Conservation (phyloP, 169 alveolate species). For the Perkinsus chesapeaki region DNA sequence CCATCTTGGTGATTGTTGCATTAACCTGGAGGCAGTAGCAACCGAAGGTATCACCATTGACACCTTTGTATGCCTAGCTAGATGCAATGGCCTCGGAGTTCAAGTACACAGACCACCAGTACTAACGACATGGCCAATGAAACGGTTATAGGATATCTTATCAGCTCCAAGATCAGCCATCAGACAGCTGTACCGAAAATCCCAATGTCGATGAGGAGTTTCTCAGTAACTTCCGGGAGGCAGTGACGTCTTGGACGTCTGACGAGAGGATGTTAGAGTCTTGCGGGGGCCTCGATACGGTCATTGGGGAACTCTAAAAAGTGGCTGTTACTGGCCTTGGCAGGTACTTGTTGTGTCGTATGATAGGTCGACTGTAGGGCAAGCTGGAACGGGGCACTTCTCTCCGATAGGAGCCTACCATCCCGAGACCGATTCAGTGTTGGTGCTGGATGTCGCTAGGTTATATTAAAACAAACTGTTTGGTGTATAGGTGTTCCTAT, state of each 20-base stretch:
- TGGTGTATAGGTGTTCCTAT: not conserved
- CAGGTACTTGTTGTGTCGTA: conserved; percentile 16
- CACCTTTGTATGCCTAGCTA: conserved; percentile 14
- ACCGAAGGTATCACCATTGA: conserved; percentile 13
- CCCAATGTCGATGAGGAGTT: not conserved
- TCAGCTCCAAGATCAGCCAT: not conserved
- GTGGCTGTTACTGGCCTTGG: not conserved
- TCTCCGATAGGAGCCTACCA: conserved; percentile 47
- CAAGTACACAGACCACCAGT: not conserved
- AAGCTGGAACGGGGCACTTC: conserved; percentile 58
- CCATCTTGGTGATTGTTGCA: conserved; percentile 21
- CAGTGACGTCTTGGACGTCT: not conserved
- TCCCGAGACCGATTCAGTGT: conserved; percentile 15
- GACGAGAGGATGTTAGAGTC: not conserved
- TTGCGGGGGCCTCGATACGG: not conserved
- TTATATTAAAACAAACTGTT: not conserved
- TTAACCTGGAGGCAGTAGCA: conserved; percentile 39
- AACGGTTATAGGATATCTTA: not conserved
- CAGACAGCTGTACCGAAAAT: not conserved
- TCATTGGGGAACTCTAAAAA: not conserved
- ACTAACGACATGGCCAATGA: no score
- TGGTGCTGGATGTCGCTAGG: conserved; percentile 39
- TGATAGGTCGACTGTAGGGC: conserved; percentile 3
- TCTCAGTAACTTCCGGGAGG: not conserved
- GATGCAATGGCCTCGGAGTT: not conserved